Conservation (phyloP, 805 yeast species). For the Yarrowia yakushimensis region DNA sequence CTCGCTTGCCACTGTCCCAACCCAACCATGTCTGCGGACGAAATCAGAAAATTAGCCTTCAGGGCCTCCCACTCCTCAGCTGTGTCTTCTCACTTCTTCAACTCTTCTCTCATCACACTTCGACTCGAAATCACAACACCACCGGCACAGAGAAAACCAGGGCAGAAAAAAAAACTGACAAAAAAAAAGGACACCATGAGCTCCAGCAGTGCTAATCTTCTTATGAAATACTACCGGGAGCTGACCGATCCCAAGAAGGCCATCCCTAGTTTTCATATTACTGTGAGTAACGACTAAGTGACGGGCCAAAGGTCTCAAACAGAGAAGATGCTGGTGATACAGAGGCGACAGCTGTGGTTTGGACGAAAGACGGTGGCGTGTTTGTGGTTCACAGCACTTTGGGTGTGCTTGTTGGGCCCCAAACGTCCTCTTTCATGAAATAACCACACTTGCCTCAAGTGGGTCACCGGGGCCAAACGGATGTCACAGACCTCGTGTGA, state of each 20-base stretch:
- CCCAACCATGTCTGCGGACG: neutral
- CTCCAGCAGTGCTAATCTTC: slow-evolving; percentile 48
- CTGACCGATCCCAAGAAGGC: slow-evolving; percentile 89
- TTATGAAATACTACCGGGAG: slow-evolving; percentile 91
- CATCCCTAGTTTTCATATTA: slow-evolving; percentile 67
- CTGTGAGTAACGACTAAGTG: slow-evolving; percentile 33
- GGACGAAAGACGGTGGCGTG: too few species aligned
- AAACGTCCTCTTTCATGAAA: too few species aligned
- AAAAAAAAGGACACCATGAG: slow-evolving; percentile 24
- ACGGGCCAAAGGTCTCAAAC: neutral
- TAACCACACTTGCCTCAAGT: too few species aligned
- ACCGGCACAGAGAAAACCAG: neutral
- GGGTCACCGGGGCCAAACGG: too few species aligned
- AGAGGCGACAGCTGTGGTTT: neutral
- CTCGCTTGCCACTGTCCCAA: neutral
- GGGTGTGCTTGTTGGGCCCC: too few species aligned
- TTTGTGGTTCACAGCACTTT: too few species aligned
- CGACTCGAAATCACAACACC: neutral
- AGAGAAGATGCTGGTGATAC: neutral
- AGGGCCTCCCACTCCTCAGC: slow-evolving; percentile 15
- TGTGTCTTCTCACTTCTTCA: slow-evolving; percentile 15
- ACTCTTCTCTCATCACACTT: slow-evolving; percentile 7
- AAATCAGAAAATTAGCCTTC: neutral
- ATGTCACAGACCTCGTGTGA: too few species aligned
- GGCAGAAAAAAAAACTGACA: neutral